These are phyloP conservation scores for Daldinia bambusicola DNA, from an alignment of 495 filamentous ascomycete species.

Conservation along the genomic window DNA sequence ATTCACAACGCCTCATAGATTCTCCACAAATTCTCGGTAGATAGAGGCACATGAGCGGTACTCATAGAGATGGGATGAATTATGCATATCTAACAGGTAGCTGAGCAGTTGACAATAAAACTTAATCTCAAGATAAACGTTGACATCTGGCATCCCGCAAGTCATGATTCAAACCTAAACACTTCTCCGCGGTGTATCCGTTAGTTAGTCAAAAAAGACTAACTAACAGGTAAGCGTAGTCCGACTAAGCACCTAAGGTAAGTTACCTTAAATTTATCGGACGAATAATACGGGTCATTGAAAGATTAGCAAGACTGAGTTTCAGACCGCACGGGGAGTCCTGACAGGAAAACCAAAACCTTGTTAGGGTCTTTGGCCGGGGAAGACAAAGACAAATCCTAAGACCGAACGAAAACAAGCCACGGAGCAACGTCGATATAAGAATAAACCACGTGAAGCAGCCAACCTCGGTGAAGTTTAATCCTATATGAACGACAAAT, in stretches of 20 bases:
- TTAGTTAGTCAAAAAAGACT: conserved; percentile 8
- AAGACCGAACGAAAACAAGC: conserved; percentile 11
- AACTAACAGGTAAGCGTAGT: not conserved
- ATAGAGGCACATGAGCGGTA: not conserved
- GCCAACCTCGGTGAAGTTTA: conserved; percentile 3
- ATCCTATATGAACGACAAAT: not conserved
- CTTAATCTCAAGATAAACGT: conserved; percentile 25
- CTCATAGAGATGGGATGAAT: not conserved
- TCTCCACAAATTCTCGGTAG: too few relatives aligned
- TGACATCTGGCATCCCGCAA: conserved; percentile 18
- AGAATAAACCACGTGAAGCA: not conserved
- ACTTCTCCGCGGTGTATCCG: not conserved
- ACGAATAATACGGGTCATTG: not conserved
- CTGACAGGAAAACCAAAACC: conserved; percentile 21
- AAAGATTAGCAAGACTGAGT: conserved; percentile 14
- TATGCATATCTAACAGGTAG: not conserved
- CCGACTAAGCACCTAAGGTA: not conserved
- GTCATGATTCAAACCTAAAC: conserved; percentile 23
- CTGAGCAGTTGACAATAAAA: conserved; percentile 10
- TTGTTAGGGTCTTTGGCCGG: conserved; percentile 1
- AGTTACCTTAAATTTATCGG: conserved; percentile 14
- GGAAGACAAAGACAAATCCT: not conserved
- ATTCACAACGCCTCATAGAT: too few relatives aligned
- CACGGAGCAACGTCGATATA: not conserved
- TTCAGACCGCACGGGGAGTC: conserved; percentile 29